A percentile compares a stretch with the other conserved stretches of the same genome.
Conservation (phyloP, 768 basidiomycete genomes). For the Rhodosporidiobolus odoratus region DNA sequence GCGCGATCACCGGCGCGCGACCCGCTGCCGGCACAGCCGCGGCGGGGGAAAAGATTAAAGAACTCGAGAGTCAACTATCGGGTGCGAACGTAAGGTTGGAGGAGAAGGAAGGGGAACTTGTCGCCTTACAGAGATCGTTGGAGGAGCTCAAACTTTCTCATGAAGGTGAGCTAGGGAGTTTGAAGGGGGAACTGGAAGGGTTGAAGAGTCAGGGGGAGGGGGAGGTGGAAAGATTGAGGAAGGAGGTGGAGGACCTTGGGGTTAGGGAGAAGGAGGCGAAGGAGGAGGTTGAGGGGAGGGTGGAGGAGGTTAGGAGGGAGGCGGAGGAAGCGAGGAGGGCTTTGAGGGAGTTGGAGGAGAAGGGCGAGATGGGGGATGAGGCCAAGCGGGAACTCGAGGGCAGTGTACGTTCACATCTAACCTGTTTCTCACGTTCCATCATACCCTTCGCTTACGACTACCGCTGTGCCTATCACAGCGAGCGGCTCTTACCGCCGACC, state of each 20-base stretch:
- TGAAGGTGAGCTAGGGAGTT: too few species aligned
- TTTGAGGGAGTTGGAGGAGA: neutral
- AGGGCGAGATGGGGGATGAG: neutral
- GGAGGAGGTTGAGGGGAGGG: neutral
- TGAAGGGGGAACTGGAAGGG: too few species aligned
- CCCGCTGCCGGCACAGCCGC: neutral
- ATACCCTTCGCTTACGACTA: too few species aligned
- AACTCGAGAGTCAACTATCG: neutral
- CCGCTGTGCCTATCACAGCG: too few species aligned
- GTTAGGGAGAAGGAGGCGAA: neutral
- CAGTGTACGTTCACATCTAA: too few species aligned
- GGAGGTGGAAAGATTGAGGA: neutral
- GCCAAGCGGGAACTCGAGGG: too few species aligned
- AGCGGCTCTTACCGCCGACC: too few species aligned
- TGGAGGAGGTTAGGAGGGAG: neutral
- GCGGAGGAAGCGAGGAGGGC: too few species aligned
- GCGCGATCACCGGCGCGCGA: neutral
- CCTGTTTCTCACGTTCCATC: too few species aligned
- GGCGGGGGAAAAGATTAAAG: slow-evolving; percentile 1
- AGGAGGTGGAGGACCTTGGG: neutral
- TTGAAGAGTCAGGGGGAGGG: neutral
- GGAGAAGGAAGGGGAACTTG: neutral
- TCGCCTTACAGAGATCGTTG: neutral
- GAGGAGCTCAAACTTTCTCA: too few species aligned
- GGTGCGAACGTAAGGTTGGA: neutral